These are phyloP conservation scores for Musa schizocarpa DNA, from an alignment of 176 grass and related monocot species.

Conservation along the genomic window DNA sequence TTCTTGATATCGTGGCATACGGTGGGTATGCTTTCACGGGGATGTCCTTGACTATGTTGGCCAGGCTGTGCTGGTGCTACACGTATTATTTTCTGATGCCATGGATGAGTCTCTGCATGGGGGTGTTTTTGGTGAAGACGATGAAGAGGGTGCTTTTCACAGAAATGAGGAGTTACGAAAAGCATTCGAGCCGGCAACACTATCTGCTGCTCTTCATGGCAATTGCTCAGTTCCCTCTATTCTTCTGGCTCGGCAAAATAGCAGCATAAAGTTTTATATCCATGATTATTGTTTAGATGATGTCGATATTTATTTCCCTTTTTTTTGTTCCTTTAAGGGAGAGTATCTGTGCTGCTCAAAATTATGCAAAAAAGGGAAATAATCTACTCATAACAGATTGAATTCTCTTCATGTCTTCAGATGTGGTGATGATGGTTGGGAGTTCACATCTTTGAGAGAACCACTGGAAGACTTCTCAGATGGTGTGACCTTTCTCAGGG, in stretches of 20 bases:
- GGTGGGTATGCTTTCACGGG: conserved; percentile 57
- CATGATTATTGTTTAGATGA: no score
- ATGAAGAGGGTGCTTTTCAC: conserved; percentile 75
- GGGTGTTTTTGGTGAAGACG: conserved; percentile 76
- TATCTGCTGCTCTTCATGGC: conserved; percentile 78
- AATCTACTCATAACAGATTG: no score
- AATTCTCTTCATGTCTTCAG: no score
- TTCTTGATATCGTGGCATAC: conserved; percentile 76
- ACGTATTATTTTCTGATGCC: conserved; percentile 52
- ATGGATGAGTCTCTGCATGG: conserved; percentile 86
- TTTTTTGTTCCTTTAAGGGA: no score
- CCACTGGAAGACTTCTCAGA: no score
- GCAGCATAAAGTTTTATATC: conserved; percentile 27
- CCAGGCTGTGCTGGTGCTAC: conserved; percentile 56
- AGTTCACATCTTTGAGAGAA: no score
- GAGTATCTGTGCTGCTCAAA: no score
- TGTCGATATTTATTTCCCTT: no score
- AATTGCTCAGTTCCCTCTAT: conserved; percentile 59
- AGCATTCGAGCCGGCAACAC: conserved; percentile 54
- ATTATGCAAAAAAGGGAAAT: no score
- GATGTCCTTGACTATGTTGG: conserved; percentile 39
- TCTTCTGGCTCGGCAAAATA: conserved; percentile 83
- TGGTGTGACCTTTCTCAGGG: no score
- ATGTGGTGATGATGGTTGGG: no score
- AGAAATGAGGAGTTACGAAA: conserved; percentile 56